phyloP scores from a whole-genome alignment of 805 yeast species.

The Hanseniaspora clermontiae region DNA sequence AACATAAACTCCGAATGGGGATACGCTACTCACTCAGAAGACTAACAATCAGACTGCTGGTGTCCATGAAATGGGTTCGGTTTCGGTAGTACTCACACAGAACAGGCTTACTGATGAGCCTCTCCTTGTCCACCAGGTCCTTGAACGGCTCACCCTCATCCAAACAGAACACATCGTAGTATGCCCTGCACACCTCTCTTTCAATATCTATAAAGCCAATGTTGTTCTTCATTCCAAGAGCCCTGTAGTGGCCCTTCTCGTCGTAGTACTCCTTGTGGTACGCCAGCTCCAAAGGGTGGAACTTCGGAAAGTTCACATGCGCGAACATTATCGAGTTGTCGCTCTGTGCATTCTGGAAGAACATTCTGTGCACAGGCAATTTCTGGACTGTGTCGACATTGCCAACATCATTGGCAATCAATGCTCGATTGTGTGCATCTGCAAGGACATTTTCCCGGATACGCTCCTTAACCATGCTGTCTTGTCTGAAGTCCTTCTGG shows the following conservation, averaged over 20 bases:
- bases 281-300: slow-evolving; percentile 26
- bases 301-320: slow-evolving; percentile 32
- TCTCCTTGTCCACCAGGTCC: neutral
- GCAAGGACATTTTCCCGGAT: neutral
- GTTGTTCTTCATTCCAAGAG: neutral
- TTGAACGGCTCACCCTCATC: neutral
- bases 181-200: slow-evolving; percentile 1
- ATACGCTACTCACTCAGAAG: neutral
- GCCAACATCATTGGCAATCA: neutral
- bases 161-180: neutral
- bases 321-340: slow-evolving; percentile 25
- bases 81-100: neutral
- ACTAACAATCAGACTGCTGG: neutral
- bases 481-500: slow-evolving; percentile 55
- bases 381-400: neutral
- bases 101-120: neutral
- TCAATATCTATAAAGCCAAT: neutral
- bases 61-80: neutral
- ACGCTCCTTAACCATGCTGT: slow-evolving; percentile 26
- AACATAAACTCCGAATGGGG: no score
- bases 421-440: no score
- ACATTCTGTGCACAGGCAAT: slow-evolving; percentile 2
- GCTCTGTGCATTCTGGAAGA: slow-evolving; percentile 8
- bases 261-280: slow-evolving; percentile 17
- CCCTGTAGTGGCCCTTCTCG: slow-evolving; percentile 16